Evolutionary conservation across 2,329 filamentous ascomycete species (phyloP), one percentile per base, ranked within the genome.

Genomic region (Fusarium illudens): DNA sequence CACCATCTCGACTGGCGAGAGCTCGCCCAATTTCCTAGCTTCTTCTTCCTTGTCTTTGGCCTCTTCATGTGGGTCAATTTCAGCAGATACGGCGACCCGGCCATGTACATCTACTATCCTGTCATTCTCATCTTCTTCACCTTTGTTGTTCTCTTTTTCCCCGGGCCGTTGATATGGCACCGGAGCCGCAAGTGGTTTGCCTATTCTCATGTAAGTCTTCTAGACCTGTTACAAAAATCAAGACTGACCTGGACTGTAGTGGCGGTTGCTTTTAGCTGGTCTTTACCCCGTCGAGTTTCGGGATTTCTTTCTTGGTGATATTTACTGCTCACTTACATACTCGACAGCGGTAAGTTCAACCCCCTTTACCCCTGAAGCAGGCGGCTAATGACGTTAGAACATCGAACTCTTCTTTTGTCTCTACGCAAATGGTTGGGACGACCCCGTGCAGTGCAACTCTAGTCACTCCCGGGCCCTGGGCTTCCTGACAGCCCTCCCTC

Each of bases 231-330:
- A 11, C 2, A 1, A 32, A 4, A 17, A 25, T 8, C n/a, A 9
- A 22, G 19, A 17, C 67, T 75, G 29, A 75, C 57, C n/a, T 46
- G 15, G 2, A 20, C 1, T 19, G 0, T 6, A 96, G 91, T 96
- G 92, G 87, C 92, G 96, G 64, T 84, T 98, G 17, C 81, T 96
- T 55, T 86, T 95, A 50, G 93, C 95, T 13, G 94, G 94, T 4
- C 77, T 97, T 19, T 97, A 96, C 74, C 93, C 93, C 2, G 96
- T 99, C 51, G 95, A 98, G 77, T 99, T 98, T 77, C 89, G 94
- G 60, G 96, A 99, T 79, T 98, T 99, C 81, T 98, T 97, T 79
- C 86, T 98, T 0, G 96, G 96, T 54, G 96, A 99, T 77, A 97
- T 98, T 84, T 97, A 97, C 79, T 98, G 95, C 79, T 98, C 96